Conservation (phyloP, 768 basidiomycete species). For the Peribolospora kevripleyi region DNA sequence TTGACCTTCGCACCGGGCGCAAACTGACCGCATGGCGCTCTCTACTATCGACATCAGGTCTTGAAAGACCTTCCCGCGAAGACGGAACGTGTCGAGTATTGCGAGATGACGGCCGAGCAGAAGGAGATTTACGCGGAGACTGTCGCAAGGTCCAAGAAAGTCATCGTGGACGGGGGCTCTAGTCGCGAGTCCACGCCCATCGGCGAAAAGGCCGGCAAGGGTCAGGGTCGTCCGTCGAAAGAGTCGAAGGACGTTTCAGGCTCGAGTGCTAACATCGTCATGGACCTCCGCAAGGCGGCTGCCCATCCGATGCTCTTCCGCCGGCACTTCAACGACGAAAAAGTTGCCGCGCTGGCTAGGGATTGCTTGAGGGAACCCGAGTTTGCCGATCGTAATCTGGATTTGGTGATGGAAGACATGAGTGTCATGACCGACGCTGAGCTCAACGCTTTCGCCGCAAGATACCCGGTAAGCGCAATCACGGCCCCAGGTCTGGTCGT, state of each 20-base stretch:
- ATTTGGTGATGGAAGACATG: conserved; percentile 78
- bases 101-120: conserved; percentile 69
- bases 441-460: conserved; percentile 58
- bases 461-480: conserved; percentile 43
- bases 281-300: conserved; percentile 91
- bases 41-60: conserved; percentile 30
- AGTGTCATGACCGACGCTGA: conserved; percentile 89
- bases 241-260: conserved; percentile 35
- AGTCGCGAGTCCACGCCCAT: conserved; percentile 4
- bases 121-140: conserved; percentile 61
- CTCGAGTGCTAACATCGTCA: conserved; percentile 77
- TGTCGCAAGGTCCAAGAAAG: conserved; percentile 59
- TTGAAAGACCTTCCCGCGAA: conserved; percentile 81
- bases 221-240: conserved; percentile 6
- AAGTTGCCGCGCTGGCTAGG: conserved; percentile 47
- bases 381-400: conserved; percentile 57
- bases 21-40: neutral
- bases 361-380: conserved; percentile 73
- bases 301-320: conserved; percentile 94
- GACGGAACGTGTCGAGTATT: conserved; percentile 81
- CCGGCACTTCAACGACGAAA: conserved; percentile 51
- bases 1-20: neutral
- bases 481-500: neutral
- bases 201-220: conserved; percentile 18
- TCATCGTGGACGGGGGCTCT: conserved; percentile 32